Percentiles rank a stretch among this genome's conserved stretches.
Evolutionary conservation across 139 green algal genomes (phyloP).

Genomic region (Chlorella sp.): DNA sequence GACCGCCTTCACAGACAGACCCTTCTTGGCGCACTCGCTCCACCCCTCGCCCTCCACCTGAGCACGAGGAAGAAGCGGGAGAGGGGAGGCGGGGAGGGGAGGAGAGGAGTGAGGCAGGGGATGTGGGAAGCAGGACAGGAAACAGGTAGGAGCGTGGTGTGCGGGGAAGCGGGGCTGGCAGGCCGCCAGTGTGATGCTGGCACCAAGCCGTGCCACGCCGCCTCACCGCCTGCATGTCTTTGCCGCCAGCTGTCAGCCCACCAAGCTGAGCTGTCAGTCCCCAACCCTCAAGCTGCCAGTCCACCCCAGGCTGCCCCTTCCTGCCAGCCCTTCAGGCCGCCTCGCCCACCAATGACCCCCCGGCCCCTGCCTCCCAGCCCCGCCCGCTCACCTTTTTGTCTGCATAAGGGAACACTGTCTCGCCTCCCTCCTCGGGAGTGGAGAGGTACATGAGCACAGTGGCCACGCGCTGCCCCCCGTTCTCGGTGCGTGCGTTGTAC

Average conservation of each 20-base stretch:
- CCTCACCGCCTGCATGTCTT: background rate
- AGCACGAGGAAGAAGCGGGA: background rate
- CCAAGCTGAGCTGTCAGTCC: background rate
- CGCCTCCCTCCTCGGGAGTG: constrained; percentile 65
- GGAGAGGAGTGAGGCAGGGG: background rate
- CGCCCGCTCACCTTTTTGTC: constrained; percentile 38
- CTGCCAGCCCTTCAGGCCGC: no score
- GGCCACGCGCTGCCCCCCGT: constrained; percentile 74
- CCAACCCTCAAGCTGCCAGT: background rate
- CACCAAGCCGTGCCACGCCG: no score
- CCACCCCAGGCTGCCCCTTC: background rate
- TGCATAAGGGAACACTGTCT: constrained; percentile 68
- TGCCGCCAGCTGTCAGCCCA: background rate
- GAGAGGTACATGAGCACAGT: constrained; percentile 91
- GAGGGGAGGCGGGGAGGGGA: background rate
- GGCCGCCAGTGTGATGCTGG: no score
- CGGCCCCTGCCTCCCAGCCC: background rate
- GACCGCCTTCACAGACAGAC: constrained; percentile 63
- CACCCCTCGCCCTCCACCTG: constrained; percentile 46
- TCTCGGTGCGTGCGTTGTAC: constrained; percentile 52
- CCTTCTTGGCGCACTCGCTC: constrained; percentile 58
- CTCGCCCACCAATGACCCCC: no score
- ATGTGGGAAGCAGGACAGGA: background rate
- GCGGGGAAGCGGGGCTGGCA: background rate
- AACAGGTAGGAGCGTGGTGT: background rate